These are phyloP conservation scores for Ambrosiella xylebori DNA, from an alignment of 2,329 filamentous ascomycete species.

Conservation along the genomic window DNA sequence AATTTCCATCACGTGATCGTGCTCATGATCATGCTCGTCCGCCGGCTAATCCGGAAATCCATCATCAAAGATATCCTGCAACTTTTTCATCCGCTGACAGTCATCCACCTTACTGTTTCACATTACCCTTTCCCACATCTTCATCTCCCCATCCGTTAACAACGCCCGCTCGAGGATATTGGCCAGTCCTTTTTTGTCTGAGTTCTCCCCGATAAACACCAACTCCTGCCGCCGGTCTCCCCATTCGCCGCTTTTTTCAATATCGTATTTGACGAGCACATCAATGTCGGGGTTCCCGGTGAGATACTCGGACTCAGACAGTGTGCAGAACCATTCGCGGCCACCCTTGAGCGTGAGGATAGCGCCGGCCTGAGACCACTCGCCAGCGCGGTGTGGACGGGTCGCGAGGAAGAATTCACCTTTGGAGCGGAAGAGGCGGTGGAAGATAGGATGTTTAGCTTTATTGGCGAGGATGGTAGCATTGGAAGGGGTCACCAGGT, in stretches of 20 bases:
- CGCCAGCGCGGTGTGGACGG: slow-evolving; percentile 34
- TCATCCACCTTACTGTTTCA: slow-evolving; percentile 20
- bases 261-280: slow-evolving; percentile 31
- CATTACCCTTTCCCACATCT: slow-evolving; percentile 36
- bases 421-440: slow-evolving; percentile 43
- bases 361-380: slow-evolving; percentile 47
- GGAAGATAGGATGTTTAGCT: slow-evolving; percentile 32
- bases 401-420: slow-evolving; percentile 44
- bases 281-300: slow-evolving; percentile 32
- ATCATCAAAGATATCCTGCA: slow-evolving; percentile 39
- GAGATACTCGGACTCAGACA: slow-evolving; percentile 32
- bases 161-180: slow-evolving; percentile 41
- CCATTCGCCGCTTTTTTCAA: slow-evolving; percentile 41
- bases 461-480: slow-evolving; percentile 36
- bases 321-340: slow-evolving; percentile 40
- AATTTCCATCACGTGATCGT: slow-evolving; percentile 15
- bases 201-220: slow-evolving; percentile 53
- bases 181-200: slow-evolving; percentile 35
- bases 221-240: slow-evolving; percentile 55
- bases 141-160: slow-evolving; percentile 41
- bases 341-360: slow-evolving; percentile 45
- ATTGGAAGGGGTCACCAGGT: slow-evolving; percentile 21
- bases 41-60: slow-evolving; percentile 39
- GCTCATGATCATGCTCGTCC: slow-evolving; percentile 23
- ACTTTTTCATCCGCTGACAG: slow-evolving; percentile 26